Percentiles rank a stretch among this genome's conserved stretches.
Evolutionary conservation across 176 grass and related monocot species (phyloP).

Genomic region (Poa annua): DNA sequence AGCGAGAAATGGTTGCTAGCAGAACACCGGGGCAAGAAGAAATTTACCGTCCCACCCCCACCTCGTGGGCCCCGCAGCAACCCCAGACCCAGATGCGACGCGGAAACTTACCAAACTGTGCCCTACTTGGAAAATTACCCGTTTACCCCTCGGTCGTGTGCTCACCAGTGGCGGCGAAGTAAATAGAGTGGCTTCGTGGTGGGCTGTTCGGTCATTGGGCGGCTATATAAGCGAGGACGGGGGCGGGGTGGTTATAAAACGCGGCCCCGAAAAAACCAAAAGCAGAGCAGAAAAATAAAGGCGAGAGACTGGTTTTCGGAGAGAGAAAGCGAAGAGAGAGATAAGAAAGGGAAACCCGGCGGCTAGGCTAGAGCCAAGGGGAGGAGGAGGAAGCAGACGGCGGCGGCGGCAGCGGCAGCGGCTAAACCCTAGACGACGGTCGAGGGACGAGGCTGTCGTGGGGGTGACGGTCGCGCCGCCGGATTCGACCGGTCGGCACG

Average conservation of each 20-base stretch:
- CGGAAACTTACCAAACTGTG: slow-evolving; percentile 14
- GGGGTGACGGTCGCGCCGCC: neutral
- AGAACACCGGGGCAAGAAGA: slow-evolving; percentile 40
- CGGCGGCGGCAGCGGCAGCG: slow-evolving; percentile 26
- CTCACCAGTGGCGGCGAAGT: neutral
- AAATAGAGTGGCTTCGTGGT: neutral
- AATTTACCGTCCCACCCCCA: slow-evolving; percentile 40
- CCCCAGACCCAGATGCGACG: slow-evolving; percentile 31
- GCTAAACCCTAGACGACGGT: slow-evolving; percentile 56
- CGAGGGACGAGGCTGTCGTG: neutral
- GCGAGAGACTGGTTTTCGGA: slow-evolving; percentile 43
- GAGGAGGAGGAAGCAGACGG: slow-evolving; percentile 27
- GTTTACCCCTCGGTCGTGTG: neutral
- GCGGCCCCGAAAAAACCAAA: slow-evolving; percentile 39
- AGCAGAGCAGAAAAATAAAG: slow-evolving; percentile 47
- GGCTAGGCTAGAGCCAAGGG: slow-evolving; percentile 50
- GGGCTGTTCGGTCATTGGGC: neutral
- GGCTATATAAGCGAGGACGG: slow-evolving; percentile 40
- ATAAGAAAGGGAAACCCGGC: slow-evolving; percentile 51
- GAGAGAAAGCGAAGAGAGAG: slow-evolving; percentile 49
- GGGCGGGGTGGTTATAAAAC: slow-evolving; percentile 51
- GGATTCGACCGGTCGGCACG: slow-evolving; percentile 36
- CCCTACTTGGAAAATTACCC: neutral
- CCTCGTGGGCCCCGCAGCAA: slow-evolving; percentile 24
- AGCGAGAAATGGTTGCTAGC: slow-evolving; percentile 1